Conservation (phyloP, 495 filamentous ascomycete species). For the Hypoxylon lienhwacheense region DNA sequence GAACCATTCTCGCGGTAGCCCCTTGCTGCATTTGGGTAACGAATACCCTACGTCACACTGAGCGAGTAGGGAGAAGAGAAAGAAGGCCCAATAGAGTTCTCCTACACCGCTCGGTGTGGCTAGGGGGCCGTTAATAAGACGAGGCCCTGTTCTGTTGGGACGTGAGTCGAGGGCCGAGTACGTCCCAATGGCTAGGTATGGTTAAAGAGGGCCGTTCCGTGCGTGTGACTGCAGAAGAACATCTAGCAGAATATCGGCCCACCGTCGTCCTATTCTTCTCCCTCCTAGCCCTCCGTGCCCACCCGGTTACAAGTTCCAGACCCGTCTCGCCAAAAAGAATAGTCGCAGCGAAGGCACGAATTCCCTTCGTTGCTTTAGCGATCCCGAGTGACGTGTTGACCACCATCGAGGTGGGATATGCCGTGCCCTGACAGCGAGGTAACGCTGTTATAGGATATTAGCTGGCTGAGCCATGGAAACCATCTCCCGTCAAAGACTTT, state of each 20-base stretch:
- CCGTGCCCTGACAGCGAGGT: constrained; percentile 16
- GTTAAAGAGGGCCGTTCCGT: background rate
- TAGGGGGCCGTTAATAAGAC: constrained; percentile 5
- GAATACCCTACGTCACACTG: background rate
- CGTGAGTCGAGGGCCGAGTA: background rate
- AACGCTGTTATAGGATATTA: no score
- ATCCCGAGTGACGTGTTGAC: no score
- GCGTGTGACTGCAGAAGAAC: background rate
- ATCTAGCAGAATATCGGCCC: constrained; percentile 1
- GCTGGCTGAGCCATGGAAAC: no score
- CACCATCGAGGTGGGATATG: no score
- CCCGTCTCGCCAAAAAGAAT: constrained; percentile 1
- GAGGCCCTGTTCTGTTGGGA: constrained; percentile 4
- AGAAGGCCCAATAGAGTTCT: constrained; percentile 6
- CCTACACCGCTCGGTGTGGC: constrained; percentile 7
- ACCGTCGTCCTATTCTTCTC: background rate
- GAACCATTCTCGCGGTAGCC: constrained; percentile 10
- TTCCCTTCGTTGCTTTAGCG: no score
- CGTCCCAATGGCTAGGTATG: background rate
- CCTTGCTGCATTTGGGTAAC: constrained; percentile 10
- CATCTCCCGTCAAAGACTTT: no score
- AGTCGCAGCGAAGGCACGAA: background rate
- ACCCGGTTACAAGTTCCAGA: constrained; percentile 21
- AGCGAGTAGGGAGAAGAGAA: background rate
- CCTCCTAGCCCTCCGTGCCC: constrained; percentile 23